Evolutionary conservation across 306 rosid species (phyloP).

Genomic region (Quercus agrifolia): DNA sequence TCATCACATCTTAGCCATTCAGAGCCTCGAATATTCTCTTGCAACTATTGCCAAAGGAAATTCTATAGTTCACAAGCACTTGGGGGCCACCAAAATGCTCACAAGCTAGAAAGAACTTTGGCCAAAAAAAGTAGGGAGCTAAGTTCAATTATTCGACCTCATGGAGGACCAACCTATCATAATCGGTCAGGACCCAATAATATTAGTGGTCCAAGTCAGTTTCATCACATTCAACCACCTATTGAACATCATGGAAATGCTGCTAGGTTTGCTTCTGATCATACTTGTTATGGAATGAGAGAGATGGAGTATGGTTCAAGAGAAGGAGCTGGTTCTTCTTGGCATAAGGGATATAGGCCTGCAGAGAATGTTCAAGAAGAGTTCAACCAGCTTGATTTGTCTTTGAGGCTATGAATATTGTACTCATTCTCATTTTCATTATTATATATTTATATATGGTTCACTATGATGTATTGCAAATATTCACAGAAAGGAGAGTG

Average conservation of each 20-base stretch:
- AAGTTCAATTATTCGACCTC: slow-evolving; percentile 28
- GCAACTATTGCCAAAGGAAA: slow-evolving; percentile 87
- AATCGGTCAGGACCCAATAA: slow-evolving; percentile 1
- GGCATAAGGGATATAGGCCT: slow-evolving; percentile 33
- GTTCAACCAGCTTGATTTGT: slow-evolving; percentile 72
- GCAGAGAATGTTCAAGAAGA: slow-evolving; percentile 56
- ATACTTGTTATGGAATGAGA: slow-evolving; percentile 20
- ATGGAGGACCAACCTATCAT: slow-evolving; percentile 2
- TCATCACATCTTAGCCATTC: slow-evolving; percentile 15
- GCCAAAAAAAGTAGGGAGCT: slow-evolving; percentile 85
- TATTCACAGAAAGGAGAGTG: not conserved
- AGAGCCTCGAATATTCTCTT: slow-evolving; percentile 60
- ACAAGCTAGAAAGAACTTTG: slow-evolving; percentile 77
- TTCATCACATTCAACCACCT: slow-evolving; percentile 1
- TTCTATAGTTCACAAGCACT: slow-evolving; percentile 87
- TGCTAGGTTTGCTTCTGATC: slow-evolving; percentile 10
- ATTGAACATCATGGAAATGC: slow-evolving; percentile 26
- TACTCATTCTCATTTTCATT: not conserved
- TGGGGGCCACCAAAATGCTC: slow-evolving; percentile 96
- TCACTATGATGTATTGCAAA: not conserved
- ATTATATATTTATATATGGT: not conserved
- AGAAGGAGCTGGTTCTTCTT: slow-evolving; percentile 30
- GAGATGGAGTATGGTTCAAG: slow-evolving; percentile 26
- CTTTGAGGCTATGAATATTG: slow-evolving; percentile 64
- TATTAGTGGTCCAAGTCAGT: not conserved